These are phyloP conservation scores for Thielaviopsis ethacetica DNA, from an alignment of 2,329 filamentous ascomycete genomes.

Conservation along the genomic window DNA sequence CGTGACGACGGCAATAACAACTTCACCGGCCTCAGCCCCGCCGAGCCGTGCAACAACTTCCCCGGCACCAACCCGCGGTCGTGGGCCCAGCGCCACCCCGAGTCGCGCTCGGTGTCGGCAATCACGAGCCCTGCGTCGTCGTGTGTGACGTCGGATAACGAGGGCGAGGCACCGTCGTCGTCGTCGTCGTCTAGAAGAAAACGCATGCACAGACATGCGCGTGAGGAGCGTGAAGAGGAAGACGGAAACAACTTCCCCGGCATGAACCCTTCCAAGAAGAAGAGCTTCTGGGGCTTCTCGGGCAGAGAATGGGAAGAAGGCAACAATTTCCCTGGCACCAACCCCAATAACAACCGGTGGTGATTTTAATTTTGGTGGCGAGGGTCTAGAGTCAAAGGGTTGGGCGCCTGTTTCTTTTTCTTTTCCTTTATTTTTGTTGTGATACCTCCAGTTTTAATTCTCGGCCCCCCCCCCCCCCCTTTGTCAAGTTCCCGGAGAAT, in stretches of 20 bases:
- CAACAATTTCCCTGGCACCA: conserved; percentile 11
- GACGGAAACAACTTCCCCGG: conserved; percentile 13
- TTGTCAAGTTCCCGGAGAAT: background rate
- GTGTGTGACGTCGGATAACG: conserved; percentile 2
- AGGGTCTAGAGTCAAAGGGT: background rate
- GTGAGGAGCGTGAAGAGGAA: conserved; percentile 3
- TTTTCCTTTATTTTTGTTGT: background rate
- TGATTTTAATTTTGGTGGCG: background rate
- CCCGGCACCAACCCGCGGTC: conserved; percentile 5
- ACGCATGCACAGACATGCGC: background rate
- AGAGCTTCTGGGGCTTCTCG: background rate
- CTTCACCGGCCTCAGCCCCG: conserved; percentile 5
- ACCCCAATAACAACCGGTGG: background rate
- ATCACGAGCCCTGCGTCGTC: background rate
- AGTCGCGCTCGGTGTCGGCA: background rate
- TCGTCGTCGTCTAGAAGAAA: background rate
- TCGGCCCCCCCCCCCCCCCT: background rate
- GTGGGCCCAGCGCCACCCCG: background rate
- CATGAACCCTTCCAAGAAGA: conserved; percentile 4
- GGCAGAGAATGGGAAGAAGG: conserved; percentile 3
- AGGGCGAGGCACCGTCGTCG: background rate
- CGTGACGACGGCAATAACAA: conserved; percentile 6
- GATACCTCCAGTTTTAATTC: background rate
- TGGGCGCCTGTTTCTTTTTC: background rate
- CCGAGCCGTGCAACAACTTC: conserved; percentile 4